Conservation (phyloP, 768 basidiomycete genomes). For the Termitomyces sp. region DNA sequence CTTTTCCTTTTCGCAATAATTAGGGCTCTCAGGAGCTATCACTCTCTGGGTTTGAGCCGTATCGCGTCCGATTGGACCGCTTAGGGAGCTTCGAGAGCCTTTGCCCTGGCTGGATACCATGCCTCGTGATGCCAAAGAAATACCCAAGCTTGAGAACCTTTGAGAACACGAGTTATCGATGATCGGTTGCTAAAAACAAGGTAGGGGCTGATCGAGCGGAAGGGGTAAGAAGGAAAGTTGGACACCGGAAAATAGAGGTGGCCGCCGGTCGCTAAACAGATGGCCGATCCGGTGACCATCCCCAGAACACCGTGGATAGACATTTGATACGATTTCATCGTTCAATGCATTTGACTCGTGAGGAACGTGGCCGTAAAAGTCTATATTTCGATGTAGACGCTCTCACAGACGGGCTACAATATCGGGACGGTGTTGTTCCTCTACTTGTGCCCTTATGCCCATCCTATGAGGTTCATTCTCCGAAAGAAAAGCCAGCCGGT, state of each 20-base stretch:
- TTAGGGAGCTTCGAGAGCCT: conserved; percentile 10
- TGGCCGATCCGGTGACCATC: conserved; percentile 25
- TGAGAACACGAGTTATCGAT: conserved; percentile 8
- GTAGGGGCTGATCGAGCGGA: conserved; percentile 8
- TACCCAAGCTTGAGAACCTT: conserved; percentile 8
- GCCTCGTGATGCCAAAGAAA: conserved; percentile 16
- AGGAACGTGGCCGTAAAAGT: not conserved
- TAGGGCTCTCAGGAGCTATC: conserved; percentile 16
- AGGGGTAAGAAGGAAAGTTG: conserved; percentile 9
- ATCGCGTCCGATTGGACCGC: conserved; percentile 20
- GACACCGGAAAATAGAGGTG: conserved; percentile 15
- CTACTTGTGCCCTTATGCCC: conserved; percentile 5
- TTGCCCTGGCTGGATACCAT: conserved; percentile 5
- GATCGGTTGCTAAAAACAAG: conserved; percentile 12
- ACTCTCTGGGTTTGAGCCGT: conserved; percentile 12
- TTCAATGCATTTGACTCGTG: not conserved
- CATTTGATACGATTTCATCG: no score
- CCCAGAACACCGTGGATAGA: no score
- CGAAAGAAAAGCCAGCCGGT: conserved; percentile 22
- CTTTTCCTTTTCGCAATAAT: conserved; percentile 16
- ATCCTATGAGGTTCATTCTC: conserved; percentile 1
- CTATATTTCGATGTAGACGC: not conserved
- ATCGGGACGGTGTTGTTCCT: not conserved
- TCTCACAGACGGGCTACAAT: conserved; percentile 18
- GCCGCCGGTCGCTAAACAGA: conserved; percentile 21